Percentiles rank a stretch among this genome's conserved stretches.
Conservation (phyloP, 306 rosid species). For the Quercus robur region DNA sequence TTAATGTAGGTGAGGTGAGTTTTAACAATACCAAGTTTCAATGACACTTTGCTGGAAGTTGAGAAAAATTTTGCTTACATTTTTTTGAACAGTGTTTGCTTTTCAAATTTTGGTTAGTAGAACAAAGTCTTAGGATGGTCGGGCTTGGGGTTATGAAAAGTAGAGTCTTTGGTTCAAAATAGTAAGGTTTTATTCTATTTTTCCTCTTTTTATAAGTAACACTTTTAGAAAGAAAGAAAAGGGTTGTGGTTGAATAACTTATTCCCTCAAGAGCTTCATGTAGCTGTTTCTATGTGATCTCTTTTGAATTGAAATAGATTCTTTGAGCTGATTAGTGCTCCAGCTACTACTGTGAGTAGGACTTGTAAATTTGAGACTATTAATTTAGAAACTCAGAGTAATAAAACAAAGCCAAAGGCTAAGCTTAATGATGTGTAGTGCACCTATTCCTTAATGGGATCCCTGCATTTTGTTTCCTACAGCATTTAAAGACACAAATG, state of each 20-base stretch:
- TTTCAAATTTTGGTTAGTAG: background rate
- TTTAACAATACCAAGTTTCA: background rate
- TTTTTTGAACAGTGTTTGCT: background rate
- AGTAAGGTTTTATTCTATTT: background rate
- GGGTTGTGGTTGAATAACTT: background rate
- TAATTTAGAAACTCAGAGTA: background rate
- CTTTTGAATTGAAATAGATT: background rate
- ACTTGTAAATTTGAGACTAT: background rate
- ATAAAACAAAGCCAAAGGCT: no score
- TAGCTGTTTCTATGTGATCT: background rate
- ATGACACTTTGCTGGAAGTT: background rate
- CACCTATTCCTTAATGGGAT: background rate
- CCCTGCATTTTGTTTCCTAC: background rate
- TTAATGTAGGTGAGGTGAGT: background rate
- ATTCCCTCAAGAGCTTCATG: background rate
- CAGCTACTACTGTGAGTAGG: no score
- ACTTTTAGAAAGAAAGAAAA: background rate
- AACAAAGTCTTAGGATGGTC: background rate
- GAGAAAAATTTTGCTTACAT: background rate
- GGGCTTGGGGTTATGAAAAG: no score
- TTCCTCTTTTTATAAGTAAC: background rate
- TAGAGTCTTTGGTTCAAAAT: no score
- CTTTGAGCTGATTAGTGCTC: background rate
- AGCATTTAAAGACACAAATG: background rate
- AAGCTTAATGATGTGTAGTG: no score